phyloP scores from a whole-genome alignment of 495 filamentous ascomycete genomes.

The Bombardia bombarda region DNA sequence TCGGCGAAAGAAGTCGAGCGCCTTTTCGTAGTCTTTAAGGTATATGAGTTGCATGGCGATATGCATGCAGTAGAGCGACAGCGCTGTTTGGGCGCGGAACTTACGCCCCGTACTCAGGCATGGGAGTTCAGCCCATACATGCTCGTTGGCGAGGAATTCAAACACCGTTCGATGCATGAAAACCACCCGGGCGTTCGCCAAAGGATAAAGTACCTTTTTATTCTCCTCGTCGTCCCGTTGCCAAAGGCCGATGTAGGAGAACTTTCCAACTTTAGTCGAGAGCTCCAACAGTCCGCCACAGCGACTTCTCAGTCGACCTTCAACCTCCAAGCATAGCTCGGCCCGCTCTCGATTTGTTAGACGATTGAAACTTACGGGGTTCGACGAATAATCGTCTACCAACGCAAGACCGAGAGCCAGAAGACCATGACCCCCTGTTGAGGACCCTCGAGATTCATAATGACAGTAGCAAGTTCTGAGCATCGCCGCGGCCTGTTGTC shows the following conservation, averaged over 20 bases:
- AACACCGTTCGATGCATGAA: conserved; percentile 21
- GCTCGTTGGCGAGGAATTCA: conserved; percentile 12
- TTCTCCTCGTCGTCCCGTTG: neutral
- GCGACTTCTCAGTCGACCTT: conserved; percentile 14
- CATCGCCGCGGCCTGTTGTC: conserved; percentile 1
- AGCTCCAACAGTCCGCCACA: conserved; percentile 15
- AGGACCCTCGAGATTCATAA: neutral
- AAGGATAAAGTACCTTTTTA: neutral
- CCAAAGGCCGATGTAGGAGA: neutral
- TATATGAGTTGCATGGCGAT: neutral
- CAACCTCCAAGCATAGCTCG: conserved; percentile 5
- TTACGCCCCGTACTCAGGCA: neutral
- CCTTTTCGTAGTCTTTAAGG: neutral
- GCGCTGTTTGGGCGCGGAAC: too few relatives aligned
- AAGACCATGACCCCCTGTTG: neutral
- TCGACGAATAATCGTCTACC: neutral
- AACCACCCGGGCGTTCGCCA: conserved; percentile 2
- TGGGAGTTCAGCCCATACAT: conserved; percentile 3
- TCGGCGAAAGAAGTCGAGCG: neutral
- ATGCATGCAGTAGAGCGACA: too few relatives aligned
- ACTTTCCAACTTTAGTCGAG: neutral
- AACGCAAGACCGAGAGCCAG: neutral
- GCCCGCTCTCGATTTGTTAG: neutral
- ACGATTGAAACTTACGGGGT: conserved; percentile 1
- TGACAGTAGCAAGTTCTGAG: neutral